Percentiles rank a stretch among this genome's conserved stretches.
Conservation (phyloP, 306 rosid species). For the Vigna trinervia region DNA sequence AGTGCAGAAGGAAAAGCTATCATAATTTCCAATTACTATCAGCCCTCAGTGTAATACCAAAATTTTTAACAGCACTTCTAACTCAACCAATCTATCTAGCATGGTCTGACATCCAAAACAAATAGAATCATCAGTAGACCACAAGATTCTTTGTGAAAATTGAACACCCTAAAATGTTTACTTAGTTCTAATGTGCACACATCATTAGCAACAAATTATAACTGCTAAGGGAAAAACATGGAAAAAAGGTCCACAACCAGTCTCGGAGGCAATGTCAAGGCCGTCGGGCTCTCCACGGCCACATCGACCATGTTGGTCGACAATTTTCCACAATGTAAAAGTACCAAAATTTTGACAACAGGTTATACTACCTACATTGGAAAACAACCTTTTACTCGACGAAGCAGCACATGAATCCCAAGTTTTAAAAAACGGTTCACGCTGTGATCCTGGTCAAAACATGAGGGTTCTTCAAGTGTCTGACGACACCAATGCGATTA, state of each 20-base stretch:
- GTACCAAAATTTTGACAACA: not conserved
- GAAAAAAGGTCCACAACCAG: not conserved
- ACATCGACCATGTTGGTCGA: not conserved
- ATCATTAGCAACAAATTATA: slow-evolving; percentile 22
- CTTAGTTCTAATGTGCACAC: not conserved
- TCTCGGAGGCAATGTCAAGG: not conserved
- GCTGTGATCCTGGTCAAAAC: not conserved
- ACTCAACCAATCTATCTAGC: slow-evolving; percentile 1
- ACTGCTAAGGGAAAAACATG: not conserved
- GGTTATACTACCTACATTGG: not conserved
- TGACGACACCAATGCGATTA: not conserved
- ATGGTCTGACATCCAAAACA: slow-evolving; percentile 24
- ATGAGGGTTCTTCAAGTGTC: not conserved
- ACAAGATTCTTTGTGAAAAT: slow-evolving; percentile 10
- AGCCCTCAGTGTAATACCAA: slow-evolving; percentile 5
- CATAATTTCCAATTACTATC: slow-evolving; percentile 5
- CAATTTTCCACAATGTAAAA: not conserved
- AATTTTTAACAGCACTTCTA: not conserved
- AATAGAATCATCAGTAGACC: not conserved
- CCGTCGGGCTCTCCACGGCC: not conserved
- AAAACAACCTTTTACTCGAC: slow-evolving; percentile 5
- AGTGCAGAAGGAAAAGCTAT: slow-evolving; percentile 9
- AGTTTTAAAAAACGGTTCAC: not conserved
- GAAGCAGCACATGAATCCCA: not conserved
- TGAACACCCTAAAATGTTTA: not conserved